Evolutionary conservation across 108 stramenopile species (phyloP).

Genomic region (Stephanodiscus triporus): DNA sequence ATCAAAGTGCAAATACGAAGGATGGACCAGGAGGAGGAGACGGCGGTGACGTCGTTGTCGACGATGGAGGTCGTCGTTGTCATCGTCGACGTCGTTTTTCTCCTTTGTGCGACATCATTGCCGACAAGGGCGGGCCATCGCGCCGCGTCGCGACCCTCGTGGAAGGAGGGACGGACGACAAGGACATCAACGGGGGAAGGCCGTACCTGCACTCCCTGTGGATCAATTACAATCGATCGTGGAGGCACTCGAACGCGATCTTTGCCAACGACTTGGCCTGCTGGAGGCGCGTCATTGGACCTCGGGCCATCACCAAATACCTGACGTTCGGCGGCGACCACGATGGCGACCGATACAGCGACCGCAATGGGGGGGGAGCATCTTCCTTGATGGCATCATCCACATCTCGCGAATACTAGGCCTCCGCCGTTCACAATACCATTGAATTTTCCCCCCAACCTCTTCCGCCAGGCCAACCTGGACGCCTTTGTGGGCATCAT

Average conservation of each 20-base stretch:
- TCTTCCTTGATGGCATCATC: no score
- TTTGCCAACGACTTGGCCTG: slow-evolving; percentile 53
- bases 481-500: slow-evolving; percentile 88
- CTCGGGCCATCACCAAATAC: slow-evolving; percentile 37
- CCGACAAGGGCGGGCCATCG: neutral
- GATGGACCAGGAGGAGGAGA: neutral
- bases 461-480: slow-evolving; percentile 95
- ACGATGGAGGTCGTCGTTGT: slow-evolving; percentile 5
- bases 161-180: slow-evolving; percentile 16
- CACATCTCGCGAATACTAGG: slow-evolving; percentile 18
- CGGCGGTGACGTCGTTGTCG: neutral
- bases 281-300: slow-evolving; percentile 53
- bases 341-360: neutral
- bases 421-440: slow-evolving; percentile 38
- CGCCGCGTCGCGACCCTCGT: neutral
- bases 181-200: neutral
- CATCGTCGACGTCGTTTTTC: neutral
- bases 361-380: no score
- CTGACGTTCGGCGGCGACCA: slow-evolving; percentile 9
- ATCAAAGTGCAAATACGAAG: neutral
- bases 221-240: slow-evolving; percentile 71
- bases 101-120: no score
- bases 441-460: slow-evolving; percentile 82
- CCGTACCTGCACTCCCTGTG: slow-evolving; percentile 65
- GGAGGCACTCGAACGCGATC: slow-evolving; percentile 83